Evolutionary conservation across 2,329 filamentous ascomycete species (phyloP), one percentile per base, ranked within the genome.

Genomic region (Penicillium hordei): DNA sequence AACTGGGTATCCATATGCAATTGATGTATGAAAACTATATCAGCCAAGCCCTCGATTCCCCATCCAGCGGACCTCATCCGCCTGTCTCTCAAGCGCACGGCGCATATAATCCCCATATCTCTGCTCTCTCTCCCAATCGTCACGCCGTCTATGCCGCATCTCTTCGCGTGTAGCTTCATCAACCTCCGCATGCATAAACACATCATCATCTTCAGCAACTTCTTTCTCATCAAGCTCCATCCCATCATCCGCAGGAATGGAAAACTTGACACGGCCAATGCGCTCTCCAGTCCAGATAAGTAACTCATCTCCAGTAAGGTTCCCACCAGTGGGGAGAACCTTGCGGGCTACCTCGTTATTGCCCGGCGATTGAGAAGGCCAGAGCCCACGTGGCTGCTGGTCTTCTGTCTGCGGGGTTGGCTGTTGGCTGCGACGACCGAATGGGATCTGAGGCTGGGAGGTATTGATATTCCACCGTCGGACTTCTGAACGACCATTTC

Each of bases 261-360:
- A 84, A 69, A 90, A 90, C 54, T 77, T 81, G 21, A 95, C 73
- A 57, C 94, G 79, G 0, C 91, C 93, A 46, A 96, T 78, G 62
- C 87, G 87, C 58, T 96, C 91, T 19, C 91, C 93, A 0, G 92
- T 96, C 92, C 92, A 96, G 46, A 96, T 80, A 4, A 96, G 73
- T 13, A 97, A 75, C 65, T 93, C 88, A 67, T 91, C 86, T 49
- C 84, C 75, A 27, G 62, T 70, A 48, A 78, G 67, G 45, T 74
- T 75, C 5, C 67, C 68, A 27, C 75, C 74, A 46, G 84, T 87
- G 3, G 90, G 87, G 2, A 93, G 65, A 43, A 96, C 84, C 71
- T 95, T 95, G 64, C 91, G 84, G 5, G 89, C 91, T 58, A 94
- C 88, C 64, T 94, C 91, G 52, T 81, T 45, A 77, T 79, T 78